These are phyloP conservation scores for Clitopilus hobsonii DNA, from an alignment of 768 basidiomycete species.

Conservation along the genomic window DNA sequence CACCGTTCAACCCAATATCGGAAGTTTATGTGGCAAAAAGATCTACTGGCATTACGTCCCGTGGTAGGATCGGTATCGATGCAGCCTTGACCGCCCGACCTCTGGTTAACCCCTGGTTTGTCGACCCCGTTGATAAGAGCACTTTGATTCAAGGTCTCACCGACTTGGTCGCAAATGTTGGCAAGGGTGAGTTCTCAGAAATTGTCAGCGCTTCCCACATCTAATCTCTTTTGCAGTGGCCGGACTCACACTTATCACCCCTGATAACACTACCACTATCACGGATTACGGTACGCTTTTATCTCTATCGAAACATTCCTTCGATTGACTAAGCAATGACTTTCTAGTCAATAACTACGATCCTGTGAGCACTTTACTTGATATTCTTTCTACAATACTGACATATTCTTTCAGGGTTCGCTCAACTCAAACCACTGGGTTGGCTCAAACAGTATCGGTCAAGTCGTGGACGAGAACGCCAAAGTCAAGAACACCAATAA, in stretches of 20 bases:
- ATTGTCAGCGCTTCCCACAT: conserved; percentile 1
- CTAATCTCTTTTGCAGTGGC: conserved; percentile 28
- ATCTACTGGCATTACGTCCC: conserved; percentile 55
- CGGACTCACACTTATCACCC: conserved; percentile 51
- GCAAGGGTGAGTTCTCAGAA: conserved; percentile 27
- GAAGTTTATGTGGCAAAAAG: no score
- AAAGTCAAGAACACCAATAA: conserved; percentile 48
- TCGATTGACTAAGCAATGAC: conserved; percentile 2
- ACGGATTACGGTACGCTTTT: conserved; percentile 40
- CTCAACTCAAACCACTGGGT: conserved; percentile 62
- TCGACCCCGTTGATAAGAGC: conserved; percentile 50
- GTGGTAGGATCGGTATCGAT: conserved; percentile 58
- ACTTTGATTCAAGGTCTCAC: conserved; percentile 47
- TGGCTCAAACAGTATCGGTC: conserved; percentile 48
- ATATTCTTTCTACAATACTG: not conserved
- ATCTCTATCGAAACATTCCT: not conserved
- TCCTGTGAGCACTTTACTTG: conserved; percentile 9
- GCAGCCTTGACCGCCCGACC: conserved; percentile 42
- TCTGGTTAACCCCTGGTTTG: conserved; percentile 55
- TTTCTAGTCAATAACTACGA: conserved; percentile 35
- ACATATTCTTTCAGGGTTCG: conserved; percentile 19
- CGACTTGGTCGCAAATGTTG: conserved; percentile 38
- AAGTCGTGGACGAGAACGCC: conserved; percentile 53
- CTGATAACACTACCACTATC: conserved; percentile 54
- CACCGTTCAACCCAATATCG: not conserved